These are phyloP conservation scores for Aspergillus novoparasiticus DNA, from an alignment of 2,329 filamentous ascomycete genomes.

Conservation along the genomic window DNA sequence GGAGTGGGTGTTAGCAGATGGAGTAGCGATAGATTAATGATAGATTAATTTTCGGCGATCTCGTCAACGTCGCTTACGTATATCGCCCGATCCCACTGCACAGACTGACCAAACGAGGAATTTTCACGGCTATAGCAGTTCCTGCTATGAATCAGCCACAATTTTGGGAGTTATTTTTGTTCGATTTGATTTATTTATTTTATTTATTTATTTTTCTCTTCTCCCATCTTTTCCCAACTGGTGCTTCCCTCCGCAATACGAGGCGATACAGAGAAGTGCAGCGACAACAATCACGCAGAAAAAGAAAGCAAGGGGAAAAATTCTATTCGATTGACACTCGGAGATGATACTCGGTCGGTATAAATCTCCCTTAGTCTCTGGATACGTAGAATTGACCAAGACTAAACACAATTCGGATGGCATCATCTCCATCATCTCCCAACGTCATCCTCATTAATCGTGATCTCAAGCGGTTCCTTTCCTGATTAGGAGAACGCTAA, in stretches of 20 bases:
- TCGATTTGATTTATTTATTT: too few relatives aligned
- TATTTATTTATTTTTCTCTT: not conserved
- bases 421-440: not conserved
- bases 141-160: not conserved
- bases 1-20: not conserved
- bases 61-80: conserved; percentile 18
- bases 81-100: conserved; percentile 19
- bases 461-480: not conserved
- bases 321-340: not conserved
- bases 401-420: not conserved
- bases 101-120: conserved; percentile 20
- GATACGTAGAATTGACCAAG: not conserved
- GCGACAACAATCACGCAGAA: too few relatives aligned
- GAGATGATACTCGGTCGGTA: not conserved
- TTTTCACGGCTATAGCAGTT: conserved; percentile 13
- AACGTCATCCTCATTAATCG: not conserved
- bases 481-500: not conserved
- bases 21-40: not conserved
- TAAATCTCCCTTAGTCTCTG: not conserved
- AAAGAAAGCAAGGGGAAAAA: not conserved
- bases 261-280: not conserved
- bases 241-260: not conserved
- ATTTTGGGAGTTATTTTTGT: not conserved
- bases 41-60: conserved; percentile 11
- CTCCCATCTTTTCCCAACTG: not conserved